phyloP scores from a whole-genome alignment of 768 basidiomycete genomes.

The Sistotremastrum niveocremeum region DNA sequence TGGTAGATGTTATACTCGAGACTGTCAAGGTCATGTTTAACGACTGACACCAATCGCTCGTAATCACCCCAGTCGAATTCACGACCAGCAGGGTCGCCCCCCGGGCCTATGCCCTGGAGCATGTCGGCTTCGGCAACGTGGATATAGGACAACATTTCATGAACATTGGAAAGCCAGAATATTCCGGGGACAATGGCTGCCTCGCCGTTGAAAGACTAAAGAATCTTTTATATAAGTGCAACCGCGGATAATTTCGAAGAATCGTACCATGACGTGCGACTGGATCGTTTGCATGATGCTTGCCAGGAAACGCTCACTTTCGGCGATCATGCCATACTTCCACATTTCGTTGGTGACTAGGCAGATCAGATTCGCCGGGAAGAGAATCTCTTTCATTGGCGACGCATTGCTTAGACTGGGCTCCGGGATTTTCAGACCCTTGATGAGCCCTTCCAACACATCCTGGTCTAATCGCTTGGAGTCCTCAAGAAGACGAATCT shows the following conservation, averaged over 20 bases:
- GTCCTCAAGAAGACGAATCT: constrained; percentile 87
- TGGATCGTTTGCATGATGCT: constrained; percentile 99
- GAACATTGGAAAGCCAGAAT: constrained; percentile 99
- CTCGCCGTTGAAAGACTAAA: constrained; percentile 78
- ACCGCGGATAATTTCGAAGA: constrained; percentile 1
- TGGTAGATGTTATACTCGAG: constrained; percentile 99
- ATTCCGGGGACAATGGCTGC: constrained; percentile 94
- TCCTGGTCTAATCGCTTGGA: constrained; percentile 85
- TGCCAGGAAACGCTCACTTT: constrained; percentile 95
- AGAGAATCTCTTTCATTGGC: constrained; percentile 93
- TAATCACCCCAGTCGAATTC: constrained; percentile 96
- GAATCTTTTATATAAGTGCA: constrained; percentile 4
- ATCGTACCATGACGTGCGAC: constrained; percentile 88
- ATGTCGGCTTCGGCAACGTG: constrained; percentile 98
- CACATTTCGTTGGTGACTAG: constrained; percentile 99
- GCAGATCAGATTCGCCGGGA: constrained; percentile 97
- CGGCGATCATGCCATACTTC: constrained; percentile 94
- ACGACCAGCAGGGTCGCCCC: constrained; percentile 82
- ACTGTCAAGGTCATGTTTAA: constrained; percentile 96
- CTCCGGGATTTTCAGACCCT: constrained; percentile 83
- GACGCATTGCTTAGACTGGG: constrained; percentile 85
- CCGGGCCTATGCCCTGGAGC: constrained; percentile 94
- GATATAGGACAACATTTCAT: constrained; percentile 98
- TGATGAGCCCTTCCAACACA: constrained; percentile 78
- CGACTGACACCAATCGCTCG: constrained; percentile 91